Base-by-base conservation (phyloP, 768 basidiomycete genomes). In the Coprinopsis marcescibilis region DNA sequence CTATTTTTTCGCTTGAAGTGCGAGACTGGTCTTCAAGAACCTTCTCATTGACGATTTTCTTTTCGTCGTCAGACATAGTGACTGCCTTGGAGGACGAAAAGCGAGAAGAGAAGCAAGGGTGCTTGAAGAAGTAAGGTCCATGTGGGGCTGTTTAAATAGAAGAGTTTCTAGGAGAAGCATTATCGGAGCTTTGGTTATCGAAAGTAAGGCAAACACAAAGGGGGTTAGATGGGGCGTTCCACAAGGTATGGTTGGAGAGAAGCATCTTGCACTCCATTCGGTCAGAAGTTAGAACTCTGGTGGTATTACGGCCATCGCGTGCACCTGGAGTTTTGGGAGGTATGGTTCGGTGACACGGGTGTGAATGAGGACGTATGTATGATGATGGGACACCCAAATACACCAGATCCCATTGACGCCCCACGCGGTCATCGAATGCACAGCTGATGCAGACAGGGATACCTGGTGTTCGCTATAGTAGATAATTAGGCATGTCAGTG, bases 51-150 rank as follows among this genome's bases (percentile, higher is more conserved):
- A 50, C 48, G 21, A 50, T 42, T 43, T 60, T 56, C 48, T 63
- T 62, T 40, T 67, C 62, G 54, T 57, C 54, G 42, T 52, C 55
- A 55, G 55, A 50, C 55, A 56, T 61, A 25, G 49, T 19, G 38
- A 40, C 38, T 8, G 38, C 38, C 38, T 25, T 27, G 14, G 38
- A 19, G 26, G 25, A 27, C 49, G 32, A 38, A 21, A 24, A 37
- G 13, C 23, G 27, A 30, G 29, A 13, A 30, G 30, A 36, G 33
- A 30, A 40, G 29, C 14, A 45, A 46, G 14, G 7, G 39, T 30
- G 27, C 30, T 37, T 15, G 36, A 37, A 15, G n/a, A 24, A 15
- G 13, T 20, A 7, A 13, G 34, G 25, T 40, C 38, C 19, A 24
- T 20, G 35, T 36, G 35, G 35, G 12, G 6, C 17, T 7, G 35